Conservation (phyloP, 2,329 filamentous ascomycete species). For the Camillea tinctor region DNA sequence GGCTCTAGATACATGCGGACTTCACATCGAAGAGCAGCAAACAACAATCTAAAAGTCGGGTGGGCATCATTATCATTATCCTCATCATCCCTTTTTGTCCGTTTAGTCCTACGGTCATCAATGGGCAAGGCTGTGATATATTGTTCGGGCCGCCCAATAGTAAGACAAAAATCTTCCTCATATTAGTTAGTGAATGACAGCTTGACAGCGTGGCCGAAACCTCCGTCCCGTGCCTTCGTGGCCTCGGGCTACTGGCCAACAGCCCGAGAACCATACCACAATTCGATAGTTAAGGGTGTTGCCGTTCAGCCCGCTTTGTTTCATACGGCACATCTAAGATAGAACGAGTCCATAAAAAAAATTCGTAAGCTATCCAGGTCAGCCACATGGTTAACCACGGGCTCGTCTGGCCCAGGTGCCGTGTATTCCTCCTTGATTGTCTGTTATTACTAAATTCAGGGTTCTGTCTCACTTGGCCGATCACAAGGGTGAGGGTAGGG, state of each 20-base stretch:
- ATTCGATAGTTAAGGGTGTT: constrained; percentile 15
- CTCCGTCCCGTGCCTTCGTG: constrained; percentile 25
- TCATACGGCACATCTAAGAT: constrained; percentile 5
- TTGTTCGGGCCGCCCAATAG: constrained; percentile 16
- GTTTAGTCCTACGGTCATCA: constrained; percentile 9
- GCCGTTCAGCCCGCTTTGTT: constrained; percentile 5
- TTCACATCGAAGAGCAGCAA: neutral
- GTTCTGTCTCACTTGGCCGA: constrained; percentile 25
- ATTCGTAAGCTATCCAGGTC: constrained; percentile 4
- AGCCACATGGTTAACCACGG: constrained; percentile 27
- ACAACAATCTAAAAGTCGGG: constrained; percentile 10
- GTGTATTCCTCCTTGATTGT: constrained; percentile 7
- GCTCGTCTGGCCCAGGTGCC: constrained; percentile 4
- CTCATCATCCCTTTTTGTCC: no score
- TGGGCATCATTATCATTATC: constrained; percentile 10
- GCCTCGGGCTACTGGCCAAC: constrained; percentile 27
- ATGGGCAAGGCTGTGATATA: constrained; percentile 11
- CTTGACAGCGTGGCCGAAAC: constrained; percentile 28
- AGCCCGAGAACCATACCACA: constrained; percentile 13
- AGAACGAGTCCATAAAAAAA: neutral
- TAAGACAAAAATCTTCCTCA: constrained; percentile 4
- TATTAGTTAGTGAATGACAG: constrained; percentile 16
- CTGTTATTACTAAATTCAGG: constrained; percentile 13
- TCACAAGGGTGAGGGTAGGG: constrained; percentile 8
- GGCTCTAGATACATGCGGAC: neutral